A percentile compares a stretch with the other conserved stretches of the same genome.
phyloP scores from a whole-genome alignment of 164 flowering plant genomes.

The Cinnamomum chago region DNA sequence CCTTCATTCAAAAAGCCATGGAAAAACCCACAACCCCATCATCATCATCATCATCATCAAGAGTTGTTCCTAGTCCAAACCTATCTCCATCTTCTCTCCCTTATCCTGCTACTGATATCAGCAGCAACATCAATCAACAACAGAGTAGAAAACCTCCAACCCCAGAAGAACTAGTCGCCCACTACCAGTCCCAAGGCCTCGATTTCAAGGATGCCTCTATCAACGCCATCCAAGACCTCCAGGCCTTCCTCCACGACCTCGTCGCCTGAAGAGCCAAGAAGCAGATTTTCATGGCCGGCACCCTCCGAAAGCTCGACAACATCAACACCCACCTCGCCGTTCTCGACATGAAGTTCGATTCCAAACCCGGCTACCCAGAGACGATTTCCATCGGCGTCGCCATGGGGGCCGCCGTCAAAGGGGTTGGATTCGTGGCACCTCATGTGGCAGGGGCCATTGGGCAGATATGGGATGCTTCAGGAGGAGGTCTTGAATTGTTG shows the following conservation, averaged over 20 bases:
- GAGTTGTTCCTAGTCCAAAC: too few species aligned
- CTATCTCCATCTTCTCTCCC: background rate
- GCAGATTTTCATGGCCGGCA: constrained; percentile 35
- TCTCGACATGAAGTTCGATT: constrained; percentile 62
- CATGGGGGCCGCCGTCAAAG: constrained; percentile 33
- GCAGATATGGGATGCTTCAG: too few species aligned
- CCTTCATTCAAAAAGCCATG: too few species aligned
- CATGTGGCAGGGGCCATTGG: too few species aligned
- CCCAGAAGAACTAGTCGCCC: constrained; percentile 57
- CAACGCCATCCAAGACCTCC: constrained; percentile 73
- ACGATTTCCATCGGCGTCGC: constrained; percentile 58
- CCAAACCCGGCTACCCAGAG: constrained; percentile 61
- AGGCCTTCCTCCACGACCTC: constrained; percentile 38
- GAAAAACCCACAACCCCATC: background rate
- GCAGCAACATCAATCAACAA: constrained; percentile 1
- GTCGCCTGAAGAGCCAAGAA: constrained; percentile 30
- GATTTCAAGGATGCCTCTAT: constrained; percentile 54
- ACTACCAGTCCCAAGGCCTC: constrained; percentile 65
- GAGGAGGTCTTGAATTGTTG: too few species aligned
- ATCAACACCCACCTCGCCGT: constrained; percentile 45
- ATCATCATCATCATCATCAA: too few species aligned
- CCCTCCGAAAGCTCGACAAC: constrained; percentile 49
- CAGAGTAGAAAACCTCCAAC: constrained; percentile 41
- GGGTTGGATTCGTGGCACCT: too few species aligned
- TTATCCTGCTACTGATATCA: background rate